Base-by-base conservation (phyloP, 78 protist species). In the Cyanophora paradoxa region DNA sequence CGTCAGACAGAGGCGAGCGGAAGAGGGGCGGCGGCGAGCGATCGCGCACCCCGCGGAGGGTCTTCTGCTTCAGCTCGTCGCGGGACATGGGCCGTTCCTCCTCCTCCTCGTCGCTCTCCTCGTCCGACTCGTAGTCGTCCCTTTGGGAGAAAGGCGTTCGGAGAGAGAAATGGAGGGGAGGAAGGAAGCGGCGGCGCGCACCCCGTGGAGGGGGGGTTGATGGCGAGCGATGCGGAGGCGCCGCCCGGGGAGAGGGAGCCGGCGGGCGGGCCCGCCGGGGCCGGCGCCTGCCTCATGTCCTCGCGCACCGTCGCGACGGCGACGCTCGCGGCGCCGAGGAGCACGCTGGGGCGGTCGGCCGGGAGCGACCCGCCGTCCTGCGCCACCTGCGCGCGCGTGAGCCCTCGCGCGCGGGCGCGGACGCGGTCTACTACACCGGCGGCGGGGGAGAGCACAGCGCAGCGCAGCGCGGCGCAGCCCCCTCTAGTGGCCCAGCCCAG, bases 101-200 rank as follows among this genome's bases (percentile, higher is more conserved):
- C 0, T 74, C 79, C 56, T 72, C 77, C 59, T 72, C 77, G 6
- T 72, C 77, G 34, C 48, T 22, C 19, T 57, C 70, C 63, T 74
- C 79, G 30, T 74, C 79, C n/a, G 66, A 63, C 19, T 63, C 79
- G 5, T n/a, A 48, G 34, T 34, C 65, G 36, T 63, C 79, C 1
- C n/a, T n/a, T n/a, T n/a, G n/a, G n/a, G n/a, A n/a, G n/a, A n/a
- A n/a, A n/a, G n/a, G n/a, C n/a, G n/a, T n/a, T n/a, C n/a, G n/a
- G n/a, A n/a, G n/a, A n/a, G n/a, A n/a, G n/a, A n/a, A n/a, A n/a
- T n/a, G n/a, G n/a, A n/a, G n/a, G n/a, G n/a, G n/a, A n/a, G n/a
- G n/a, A n/a, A n/a, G n/a, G n/a, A n/a, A n/a, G n/a, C n/a, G n/a
- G n/a, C n/a, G n/a, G n/a, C n/a, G n/a, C n/a, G n/a, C n/a, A n/a